Percentiles rank a stretch among this genome's conserved stretches.
Evolutionary conservation across 176 grass and related monocot genomes (phyloP).

Genomic region (Rhynchospora breviuscula): DNA sequence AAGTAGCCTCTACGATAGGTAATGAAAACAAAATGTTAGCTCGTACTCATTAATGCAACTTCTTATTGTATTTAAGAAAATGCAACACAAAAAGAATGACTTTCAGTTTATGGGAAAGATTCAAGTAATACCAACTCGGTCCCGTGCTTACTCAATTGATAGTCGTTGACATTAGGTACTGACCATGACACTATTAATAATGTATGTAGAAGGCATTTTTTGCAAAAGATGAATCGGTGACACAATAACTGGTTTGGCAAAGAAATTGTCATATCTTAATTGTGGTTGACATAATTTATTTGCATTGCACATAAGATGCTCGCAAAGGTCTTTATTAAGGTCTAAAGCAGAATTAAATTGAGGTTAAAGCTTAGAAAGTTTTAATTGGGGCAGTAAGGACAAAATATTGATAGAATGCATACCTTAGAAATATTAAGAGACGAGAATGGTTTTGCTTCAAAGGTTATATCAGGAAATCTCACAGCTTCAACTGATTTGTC

Average conservation of each 20-base stretch:
- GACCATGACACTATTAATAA: neutral
- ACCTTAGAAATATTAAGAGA: constrained; percentile 70
- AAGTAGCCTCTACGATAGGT: constrained; percentile 83
- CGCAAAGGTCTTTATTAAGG: neutral
- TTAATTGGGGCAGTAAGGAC: constrained; percentile 2
- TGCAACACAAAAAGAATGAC: neutral
- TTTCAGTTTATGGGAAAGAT: neutral
- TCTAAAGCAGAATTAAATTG: neutral
- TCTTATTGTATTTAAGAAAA: neutral
- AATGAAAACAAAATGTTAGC: neutral
- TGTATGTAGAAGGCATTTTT: neutral
- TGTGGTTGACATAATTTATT: neutral
- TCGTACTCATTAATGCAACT: neutral
- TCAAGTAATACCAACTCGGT: neutral
- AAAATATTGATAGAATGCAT: constrained; percentile 25
- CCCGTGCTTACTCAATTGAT: neutral
- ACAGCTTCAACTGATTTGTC: constrained; percentile 67
- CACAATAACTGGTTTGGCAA: neutral
- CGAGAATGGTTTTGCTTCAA: constrained; percentile 58
- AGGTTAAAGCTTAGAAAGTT: neutral
- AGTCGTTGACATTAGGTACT: neutral
- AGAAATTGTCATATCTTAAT: neutral
- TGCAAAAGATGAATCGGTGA: neutral
- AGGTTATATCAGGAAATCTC: constrained; percentile 67
- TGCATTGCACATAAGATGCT: neutral